Base-by-base conservation (phyloP, 2,329 filamentous ascomycete genomes). In the Botrytis tulipae region DNA sequence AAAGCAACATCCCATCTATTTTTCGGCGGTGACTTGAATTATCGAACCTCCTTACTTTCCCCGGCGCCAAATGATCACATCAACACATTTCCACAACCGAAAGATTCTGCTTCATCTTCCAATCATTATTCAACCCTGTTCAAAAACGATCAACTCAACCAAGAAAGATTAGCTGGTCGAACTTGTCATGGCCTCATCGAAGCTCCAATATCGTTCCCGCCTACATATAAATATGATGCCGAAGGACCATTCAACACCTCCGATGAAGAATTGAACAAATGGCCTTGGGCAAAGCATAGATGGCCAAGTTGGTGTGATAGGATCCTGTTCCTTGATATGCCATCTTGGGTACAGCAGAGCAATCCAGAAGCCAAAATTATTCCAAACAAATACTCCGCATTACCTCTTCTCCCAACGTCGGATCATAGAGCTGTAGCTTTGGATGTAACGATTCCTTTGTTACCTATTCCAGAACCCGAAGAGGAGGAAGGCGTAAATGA, bases 301-400 rank as follows among this genome's bases (percentile, higher is more conserved):
- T 97, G 93, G 87, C 95, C 96, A 1, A 91, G 91, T 79, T 98
- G 95, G 96, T 97, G 94, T 79, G 96, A 98, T 82, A 90, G 96
- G 5, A 91, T 98, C 32, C 84, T 98, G 32, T 98, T 90, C 82
- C 85, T 95, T 4, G 88, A 92, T 70, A 83, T 87, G 35, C 89
- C 87, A 32, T 82, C 82, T 35, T 90, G 87, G 86, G 80, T 85
- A 57, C 82, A 82, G 61, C 79, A 81, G 7, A 79, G 65, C 71
- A 76, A 72, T 7, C 78, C 78, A 16, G 78, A 79, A 48, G 83
- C 89, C 51, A 81, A 84, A 12, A 86, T 93, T n/a, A 82, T 84
- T 37, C 85, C 89, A 4, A 83, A 87, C 42, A 84, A 82, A 37
- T 98, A 98, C 82, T 86, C 90, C 25, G 89, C 92, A 25, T 85